Evolutionary conservation across 2,329 filamentous ascomycete species (phyloP).

Genomic region (Decorospora gaudefroyi): DNA sequence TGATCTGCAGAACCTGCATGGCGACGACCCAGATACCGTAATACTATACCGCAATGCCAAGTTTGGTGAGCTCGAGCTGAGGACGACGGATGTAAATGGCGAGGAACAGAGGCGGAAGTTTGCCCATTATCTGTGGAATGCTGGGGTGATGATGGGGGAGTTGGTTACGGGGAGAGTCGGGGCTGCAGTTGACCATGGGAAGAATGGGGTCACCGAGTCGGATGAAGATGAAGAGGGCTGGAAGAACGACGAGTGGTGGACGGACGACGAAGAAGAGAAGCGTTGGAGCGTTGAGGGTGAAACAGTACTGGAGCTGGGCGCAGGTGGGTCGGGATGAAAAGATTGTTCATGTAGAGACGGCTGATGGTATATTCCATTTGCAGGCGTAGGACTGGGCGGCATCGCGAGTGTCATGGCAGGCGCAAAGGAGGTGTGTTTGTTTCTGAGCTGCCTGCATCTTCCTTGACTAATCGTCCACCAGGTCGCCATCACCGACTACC

Average conservation of each 20-base stretch:
- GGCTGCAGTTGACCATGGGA: conserved; percentile 22
- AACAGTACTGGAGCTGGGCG: conserved; percentile 67
- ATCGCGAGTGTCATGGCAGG: conserved; percentile 54
- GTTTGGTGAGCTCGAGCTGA: conserved; percentile 46
- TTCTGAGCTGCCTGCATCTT: background rate
- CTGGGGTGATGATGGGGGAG: conserved; percentile 55
- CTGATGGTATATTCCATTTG: conserved; percentile 31
- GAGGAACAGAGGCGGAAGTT: conserved; percentile 65
- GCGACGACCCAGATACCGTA: conserved; percentile 60
- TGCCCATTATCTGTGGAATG: conserved; percentile 76
- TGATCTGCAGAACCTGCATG: conserved; percentile 68
- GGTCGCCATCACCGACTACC: conserved; percentile 70
- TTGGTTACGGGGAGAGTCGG: conserved; percentile 43
- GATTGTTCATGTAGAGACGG: conserved; percentile 18
- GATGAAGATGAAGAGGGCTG: conserved; percentile 30
- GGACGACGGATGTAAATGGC: conserved; percentile 52
- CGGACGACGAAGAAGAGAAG: conserved; percentile 36
- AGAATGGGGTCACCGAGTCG: conserved; percentile 27
- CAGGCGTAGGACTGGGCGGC: conserved; percentile 54
- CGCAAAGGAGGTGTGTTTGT: conserved; percentile 50
- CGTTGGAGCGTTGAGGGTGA: conserved; percentile 56
- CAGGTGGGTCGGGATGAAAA: conserved; percentile 58
- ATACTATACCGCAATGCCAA: conserved; percentile 61
- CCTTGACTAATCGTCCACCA: conserved; percentile 21
- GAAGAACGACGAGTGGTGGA: conserved; percentile 41